Evolutionary conservation across 2,329 filamentous ascomycete species (phyloP), one percentile per base, ranked within the genome.

Genomic region (Aureobasidium namibiae): DNA sequence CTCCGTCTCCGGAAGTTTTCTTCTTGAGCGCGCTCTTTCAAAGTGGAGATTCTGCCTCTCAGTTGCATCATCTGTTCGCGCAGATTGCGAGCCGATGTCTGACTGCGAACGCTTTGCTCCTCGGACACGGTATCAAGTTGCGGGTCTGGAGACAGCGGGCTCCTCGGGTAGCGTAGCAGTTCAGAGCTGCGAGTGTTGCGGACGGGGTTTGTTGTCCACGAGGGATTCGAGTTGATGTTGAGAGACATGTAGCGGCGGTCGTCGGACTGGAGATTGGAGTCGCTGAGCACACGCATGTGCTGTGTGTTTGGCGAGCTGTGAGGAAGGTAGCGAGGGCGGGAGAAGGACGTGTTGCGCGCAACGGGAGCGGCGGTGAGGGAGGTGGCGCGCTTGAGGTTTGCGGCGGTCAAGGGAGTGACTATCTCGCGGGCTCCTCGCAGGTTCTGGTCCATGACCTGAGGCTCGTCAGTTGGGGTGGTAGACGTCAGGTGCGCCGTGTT

Each of bases 401-500:
- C 70, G 3, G 69, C 66, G 6, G 70, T 73, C 63, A 73, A 61
- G 4, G 70, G 70, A 14, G 67, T 64, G n/a, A 70, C 67, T 16
- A 72, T 62, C 50, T 71, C 70, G 66, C 90, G 83, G 31, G 90
- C 92, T 62, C 90, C 86, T 60, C 82, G 86, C 21, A 96, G 78
- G 66, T 96, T 96, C 38, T 88, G 90, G 74, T 96, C 92, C 91
- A 96, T 96, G 33, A 89, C 88, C 90, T 95, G 70, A 23, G 14
- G 16, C 16, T 2, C 10, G 49, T 53, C 24, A 53, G 49, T 23
- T 53, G 18, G 2, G 0, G 1, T 10, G 13, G 31, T 10, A 11
- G 13, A 9, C 7, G 2, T 21, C 21, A 46, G 1, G 41, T 72
- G 79, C 18, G 4, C 4, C 18, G 2, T 16, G 4, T n/a, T n/a